Evolutionary conservation across 225 moss, liverwort and hornwort genomes (phyloP).

Genomic region (Climacium dendroides): DNA sequence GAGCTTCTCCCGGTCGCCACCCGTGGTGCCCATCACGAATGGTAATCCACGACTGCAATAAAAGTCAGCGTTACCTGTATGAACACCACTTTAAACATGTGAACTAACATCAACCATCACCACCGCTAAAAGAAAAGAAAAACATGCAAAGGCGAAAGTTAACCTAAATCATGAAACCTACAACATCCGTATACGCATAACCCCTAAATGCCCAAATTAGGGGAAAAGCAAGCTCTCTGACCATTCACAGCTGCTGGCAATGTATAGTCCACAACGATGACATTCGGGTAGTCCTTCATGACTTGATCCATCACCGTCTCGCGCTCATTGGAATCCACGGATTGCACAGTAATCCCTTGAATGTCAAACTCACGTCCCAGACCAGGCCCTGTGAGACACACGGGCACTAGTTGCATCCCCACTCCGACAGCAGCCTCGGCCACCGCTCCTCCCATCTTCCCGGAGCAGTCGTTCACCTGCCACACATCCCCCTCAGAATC

Average conservation of each 20-base stretch:
- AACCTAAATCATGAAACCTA: background rate
- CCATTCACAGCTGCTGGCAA: slow-evolving; percentile 83
- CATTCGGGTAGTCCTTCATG: slow-evolving; percentile 16
- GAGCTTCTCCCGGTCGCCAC: slow-evolving; percentile 79
- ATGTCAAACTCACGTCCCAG: slow-evolving; percentile 10
- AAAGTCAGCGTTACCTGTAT: slow-evolving; percentile 77
- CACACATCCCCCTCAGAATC: background rate
- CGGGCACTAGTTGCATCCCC: slow-evolving; percentile 55
- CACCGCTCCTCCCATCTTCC: slow-evolving; percentile 83
- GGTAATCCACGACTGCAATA: slow-evolving; percentile 74
- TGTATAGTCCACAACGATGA: slow-evolving; percentile 78
- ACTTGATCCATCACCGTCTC: slow-evolving; percentile 51
- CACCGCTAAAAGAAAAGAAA: background rate
- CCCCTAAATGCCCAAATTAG: background rate
- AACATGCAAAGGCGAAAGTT: background rate
- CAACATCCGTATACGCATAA: background rate
- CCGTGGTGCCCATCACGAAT: slow-evolving; percentile 96
- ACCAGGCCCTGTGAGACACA: slow-evolving; percentile 33
- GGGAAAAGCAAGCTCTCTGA: slow-evolving; percentile 7
- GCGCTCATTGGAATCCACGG: slow-evolving; percentile 33
- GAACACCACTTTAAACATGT: background rate
- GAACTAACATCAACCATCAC: background rate
- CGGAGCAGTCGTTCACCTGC: slow-evolving; percentile 68
- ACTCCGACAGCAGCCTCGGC: slow-evolving; percentile 65
- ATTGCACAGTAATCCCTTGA: slow-evolving; percentile 30